These are phyloP conservation scores for Nicotiana undulata DNA, from an alignment of 257 asterid genomes.

Conservation along the genomic window DNA sequence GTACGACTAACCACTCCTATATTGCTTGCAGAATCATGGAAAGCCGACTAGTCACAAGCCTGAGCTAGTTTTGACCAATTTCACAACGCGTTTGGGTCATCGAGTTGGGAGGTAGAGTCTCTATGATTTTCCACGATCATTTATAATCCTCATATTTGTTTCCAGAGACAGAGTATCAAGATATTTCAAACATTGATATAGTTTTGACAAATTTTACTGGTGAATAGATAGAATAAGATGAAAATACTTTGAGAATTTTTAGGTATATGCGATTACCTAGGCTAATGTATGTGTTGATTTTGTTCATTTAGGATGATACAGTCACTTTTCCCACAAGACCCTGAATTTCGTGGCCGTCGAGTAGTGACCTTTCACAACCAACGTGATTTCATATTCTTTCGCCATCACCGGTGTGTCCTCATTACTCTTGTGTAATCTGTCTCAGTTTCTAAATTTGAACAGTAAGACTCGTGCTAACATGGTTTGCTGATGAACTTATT, in stretches of 20 bases:
- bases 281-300: neutral
- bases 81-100: conserved; percentile 93
- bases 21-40: conserved; percentile 74
- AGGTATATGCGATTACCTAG: neutral
- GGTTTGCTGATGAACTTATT: neutral
- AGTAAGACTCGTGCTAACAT: neutral
- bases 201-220: neutral
- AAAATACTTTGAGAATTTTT: neutral
- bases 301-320: conserved; percentile 52
- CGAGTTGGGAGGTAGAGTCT: conserved; percentile 75
- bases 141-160: neutral
- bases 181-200: neutral
- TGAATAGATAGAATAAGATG: neutral
- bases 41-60: conserved; percentile 91
- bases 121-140: neutral
- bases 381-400: conserved; percentile 91
- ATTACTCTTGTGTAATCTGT: neutral
- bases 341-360: conserved; percentile 81
- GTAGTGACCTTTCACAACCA: conserved; percentile 96
- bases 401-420: conserved; percentile 70
- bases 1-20: neutral
- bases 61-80: conserved; percentile 74
- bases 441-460: neutral
- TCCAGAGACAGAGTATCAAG: neutral
- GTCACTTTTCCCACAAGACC: conserved; percentile 89